Percentiles rank a stretch among this genome's conserved stretches.
Conservation (phyloP, 768 basidiomycete genomes). For the Suillus spraguei region DNA sequence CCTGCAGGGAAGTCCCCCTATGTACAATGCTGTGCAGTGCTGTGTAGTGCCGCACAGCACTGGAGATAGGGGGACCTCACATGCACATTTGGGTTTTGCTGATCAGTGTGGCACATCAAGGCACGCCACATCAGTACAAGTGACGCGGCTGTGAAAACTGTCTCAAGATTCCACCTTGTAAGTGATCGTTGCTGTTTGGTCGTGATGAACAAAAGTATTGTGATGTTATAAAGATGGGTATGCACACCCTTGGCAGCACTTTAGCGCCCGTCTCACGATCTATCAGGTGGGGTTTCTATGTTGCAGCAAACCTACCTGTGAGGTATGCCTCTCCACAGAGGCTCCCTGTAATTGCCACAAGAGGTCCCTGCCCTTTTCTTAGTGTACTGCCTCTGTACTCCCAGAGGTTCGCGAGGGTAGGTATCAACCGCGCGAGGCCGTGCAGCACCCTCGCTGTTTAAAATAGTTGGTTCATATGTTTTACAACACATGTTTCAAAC, state of each 20-base stretch:
- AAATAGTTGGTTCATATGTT: background rate
- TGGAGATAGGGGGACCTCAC: too few relatives aligned
- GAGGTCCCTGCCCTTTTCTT: background rate
- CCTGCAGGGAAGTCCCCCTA: too few relatives aligned
- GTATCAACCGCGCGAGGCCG: background rate
- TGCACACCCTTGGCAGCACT: background rate
- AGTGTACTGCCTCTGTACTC: background rate
- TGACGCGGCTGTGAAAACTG: too few relatives aligned
- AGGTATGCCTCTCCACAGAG: constrained; percentile 1
- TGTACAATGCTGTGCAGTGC: too few relatives aligned
- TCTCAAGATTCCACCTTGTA: too few relatives aligned
- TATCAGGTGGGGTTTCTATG: constrained; percentile 1
- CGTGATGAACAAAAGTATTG: background rate
- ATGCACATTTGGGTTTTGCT: too few relatives aligned
- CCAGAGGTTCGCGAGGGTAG: background rate
- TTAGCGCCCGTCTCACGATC: background rate
- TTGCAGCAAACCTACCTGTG: background rate
- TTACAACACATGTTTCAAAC: background rate
- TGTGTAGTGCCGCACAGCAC: too few relatives aligned
- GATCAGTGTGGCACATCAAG: too few relatives aligned
- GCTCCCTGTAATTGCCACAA: constrained; percentile 2
- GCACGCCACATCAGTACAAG: too few relatives aligned
- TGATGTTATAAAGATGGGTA: background rate
- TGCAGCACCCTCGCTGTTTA: background rate
- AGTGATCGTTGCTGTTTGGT: background rate